A percentile compares a stretch with the other conserved stretches of the same genome.
phyloP scores from a whole-genome alignment of 78 protist genomes.

The Dictyostelium citrinum region DNA sequence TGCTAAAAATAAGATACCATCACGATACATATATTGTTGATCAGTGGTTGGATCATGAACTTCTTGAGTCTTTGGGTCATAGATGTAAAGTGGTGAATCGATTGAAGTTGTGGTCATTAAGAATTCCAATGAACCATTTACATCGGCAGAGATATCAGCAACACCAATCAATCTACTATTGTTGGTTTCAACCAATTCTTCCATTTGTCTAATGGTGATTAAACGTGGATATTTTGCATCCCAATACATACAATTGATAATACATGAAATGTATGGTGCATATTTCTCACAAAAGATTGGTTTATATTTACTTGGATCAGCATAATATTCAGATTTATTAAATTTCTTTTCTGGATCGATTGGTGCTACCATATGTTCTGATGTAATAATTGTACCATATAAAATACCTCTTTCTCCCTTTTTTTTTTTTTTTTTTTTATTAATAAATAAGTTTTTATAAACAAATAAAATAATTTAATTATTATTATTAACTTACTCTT shows the following conservation, averaged over 20 bases:
- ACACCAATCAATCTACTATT: conserved; percentile 74
- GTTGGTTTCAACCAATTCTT: conserved; percentile 2
- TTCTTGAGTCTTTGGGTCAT: conserved; percentile 80
- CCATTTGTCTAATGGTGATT: conserved; percentile 84
- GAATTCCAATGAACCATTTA: conserved; percentile 88
- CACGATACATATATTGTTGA: conserved; percentile 74
- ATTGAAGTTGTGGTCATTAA: conserved; percentile 87
- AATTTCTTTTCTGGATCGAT: conserved; percentile 75
- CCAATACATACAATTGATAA: conserved; percentile 94
- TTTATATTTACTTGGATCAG: conserved; percentile 83
- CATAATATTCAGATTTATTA: conserved; percentile 86
- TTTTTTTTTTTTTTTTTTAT: too few relatives aligned
- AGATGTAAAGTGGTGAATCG: conserved; percentile 90
- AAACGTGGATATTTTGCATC: conserved; percentile 91
- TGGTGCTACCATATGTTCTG: conserved; percentile 77
- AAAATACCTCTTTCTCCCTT: conserved; percentile 72
- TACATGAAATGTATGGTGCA: conserved; percentile 78
- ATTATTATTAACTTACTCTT: conserved; percentile 50
- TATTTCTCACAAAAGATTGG: conserved; percentile 74
- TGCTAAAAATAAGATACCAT: conserved; percentile 86
- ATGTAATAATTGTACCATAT: conserved; percentile 71
- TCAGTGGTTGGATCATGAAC: conserved; percentile 65
- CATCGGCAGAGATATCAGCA: conserved; percentile 94
- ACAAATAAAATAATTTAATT: neutral
- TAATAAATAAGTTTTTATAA: too few relatives aligned